phyloP scores from a whole-genome alignment of 768 basidiomycete genomes.

The Lepiota brunneoincarnata region DNA sequence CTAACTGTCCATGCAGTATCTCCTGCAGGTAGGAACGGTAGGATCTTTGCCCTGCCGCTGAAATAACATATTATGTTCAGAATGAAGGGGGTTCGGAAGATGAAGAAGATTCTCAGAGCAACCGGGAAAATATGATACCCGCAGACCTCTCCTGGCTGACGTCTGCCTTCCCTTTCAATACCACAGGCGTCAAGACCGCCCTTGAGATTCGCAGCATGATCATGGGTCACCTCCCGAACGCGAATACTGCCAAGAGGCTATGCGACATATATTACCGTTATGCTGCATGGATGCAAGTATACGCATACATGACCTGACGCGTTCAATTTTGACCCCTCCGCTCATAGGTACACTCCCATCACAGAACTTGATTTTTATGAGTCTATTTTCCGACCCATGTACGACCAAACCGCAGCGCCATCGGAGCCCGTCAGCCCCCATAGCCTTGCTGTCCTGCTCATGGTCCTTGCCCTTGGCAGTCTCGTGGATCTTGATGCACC shows the following conservation, averaged over 20 bases:
- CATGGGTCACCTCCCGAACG: constrained; percentile 43
- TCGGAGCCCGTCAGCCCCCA: constrained; percentile 47
- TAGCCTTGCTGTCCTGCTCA: constrained; percentile 55
- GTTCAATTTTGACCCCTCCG: background rate
- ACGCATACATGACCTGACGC: background rate
- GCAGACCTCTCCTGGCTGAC: constrained; percentile 58
- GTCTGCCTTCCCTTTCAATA: constrained; percentile 57
- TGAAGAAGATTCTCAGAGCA: constrained; percentile 37
- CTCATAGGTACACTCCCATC: constrained; percentile 63
- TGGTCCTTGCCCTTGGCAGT: constrained; percentile 63
- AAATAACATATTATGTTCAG: constrained; percentile 31
- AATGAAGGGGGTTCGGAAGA: constrained; percentile 60
- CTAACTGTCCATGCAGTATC: constrained; percentile 42
- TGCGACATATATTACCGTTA: constrained; percentile 60
- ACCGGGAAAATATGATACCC: constrained; percentile 37
- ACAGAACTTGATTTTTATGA: constrained; percentile 54
- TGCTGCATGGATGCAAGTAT: constrained; percentile 68
- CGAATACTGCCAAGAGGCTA: constrained; percentile 33
- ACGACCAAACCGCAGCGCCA: constrained; percentile 37
- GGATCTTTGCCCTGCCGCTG: background rate
- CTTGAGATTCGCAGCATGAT: constrained; percentile 43
- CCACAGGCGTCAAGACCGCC: constrained; percentile 38
- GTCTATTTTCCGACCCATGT: constrained; percentile 49
- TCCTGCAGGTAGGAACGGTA: constrained; percentile 50
- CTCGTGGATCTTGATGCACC: constrained; percentile 59